A percentile compares a stretch with the other conserved stretches of the same genome.
phyloP scores from a whole-genome alignment of 2,329 filamentous ascomycete genomes.

The Penicillium glabrum region DNA sequence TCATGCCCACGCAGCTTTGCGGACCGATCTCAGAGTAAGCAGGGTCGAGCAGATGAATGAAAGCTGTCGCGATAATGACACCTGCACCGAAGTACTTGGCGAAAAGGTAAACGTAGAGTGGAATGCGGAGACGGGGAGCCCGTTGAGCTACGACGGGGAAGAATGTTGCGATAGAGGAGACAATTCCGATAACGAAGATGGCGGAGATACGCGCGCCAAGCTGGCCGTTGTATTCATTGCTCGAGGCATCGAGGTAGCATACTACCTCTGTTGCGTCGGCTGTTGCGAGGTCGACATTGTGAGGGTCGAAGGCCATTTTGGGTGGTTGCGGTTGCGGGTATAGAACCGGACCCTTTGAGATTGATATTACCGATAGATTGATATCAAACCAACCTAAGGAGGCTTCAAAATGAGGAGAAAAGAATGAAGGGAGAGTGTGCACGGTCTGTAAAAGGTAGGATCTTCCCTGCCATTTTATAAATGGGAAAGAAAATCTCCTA shows the following conservation, averaged over 20 bases:
- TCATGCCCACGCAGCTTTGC: constrained; percentile 54
- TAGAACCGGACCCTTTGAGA: not conserved
- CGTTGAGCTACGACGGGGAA: constrained; percentile 51
- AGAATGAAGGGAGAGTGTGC: not conserved
- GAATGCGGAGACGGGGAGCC: constrained; percentile 37
- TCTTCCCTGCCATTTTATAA: constrained; percentile 14
- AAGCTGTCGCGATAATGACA: constrained; percentile 50
- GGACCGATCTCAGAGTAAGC: constrained; percentile 48
- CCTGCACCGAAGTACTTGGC: constrained; percentile 50
- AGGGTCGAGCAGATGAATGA: constrained; percentile 50
- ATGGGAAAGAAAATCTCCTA: not conserved
- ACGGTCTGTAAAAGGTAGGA: not conserved
- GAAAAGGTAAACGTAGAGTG: constrained; percentile 47
- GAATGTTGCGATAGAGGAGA: constrained; percentile 43
- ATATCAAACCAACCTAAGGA: not conserved
- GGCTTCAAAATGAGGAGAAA: not conserved
- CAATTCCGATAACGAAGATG: constrained; percentile 47
- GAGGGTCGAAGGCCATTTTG: constrained; percentile 37
- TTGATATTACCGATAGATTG: not conserved
- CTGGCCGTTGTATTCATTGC: constrained; percentile 57
- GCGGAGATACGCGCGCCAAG: constrained; percentile 45
- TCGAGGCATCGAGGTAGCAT: constrained; percentile 49
- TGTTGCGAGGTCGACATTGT: constrained; percentile 45
- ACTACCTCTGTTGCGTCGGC: constrained; percentile 47
- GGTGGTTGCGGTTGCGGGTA: not conserved